phyloP scores from a whole-genome alignment of 352 stramenopile genomes.

The Pythium diclinum region DNA sequence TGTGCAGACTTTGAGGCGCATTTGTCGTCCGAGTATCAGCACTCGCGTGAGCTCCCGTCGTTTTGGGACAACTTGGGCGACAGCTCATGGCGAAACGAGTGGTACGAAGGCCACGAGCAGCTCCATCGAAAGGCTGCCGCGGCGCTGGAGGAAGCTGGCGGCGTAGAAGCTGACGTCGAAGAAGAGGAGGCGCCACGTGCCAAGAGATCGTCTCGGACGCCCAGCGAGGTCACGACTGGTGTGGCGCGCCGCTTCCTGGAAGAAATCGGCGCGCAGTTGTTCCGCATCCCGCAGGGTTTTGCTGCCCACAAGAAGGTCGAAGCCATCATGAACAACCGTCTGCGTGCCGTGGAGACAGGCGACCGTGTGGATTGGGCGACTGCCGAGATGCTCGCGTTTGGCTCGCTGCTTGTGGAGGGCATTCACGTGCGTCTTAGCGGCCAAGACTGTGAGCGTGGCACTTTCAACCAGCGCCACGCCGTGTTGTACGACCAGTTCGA shows the following conservation, averaged over 20 bases:
- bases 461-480: constrained; percentile 88
- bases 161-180: neutral
- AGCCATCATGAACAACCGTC: constrained; percentile 83
- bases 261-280: constrained; percentile 70
- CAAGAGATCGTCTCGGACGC: neutral
- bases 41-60: constrained; percentile 63
- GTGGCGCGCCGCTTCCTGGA: constrained; percentile 74
- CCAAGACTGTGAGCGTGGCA: constrained; percentile 88
- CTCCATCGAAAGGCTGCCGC: neutral
- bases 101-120: constrained; percentile 25
- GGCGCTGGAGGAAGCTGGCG: neutral
- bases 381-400: constrained; percentile 86
- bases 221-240: constrained; percentile 38
- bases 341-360: constrained; percentile 75
- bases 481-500: constrained; percentile 88
- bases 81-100: constrained; percentile 42
- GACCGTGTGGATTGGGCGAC: constrained; percentile 87
- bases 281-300: constrained; percentile 80
- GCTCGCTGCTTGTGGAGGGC: constrained; percentile 80
- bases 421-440: constrained; percentile 81
- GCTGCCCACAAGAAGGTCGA: constrained; percentile 83
- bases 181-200: neutral
- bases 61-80: constrained; percentile 76
- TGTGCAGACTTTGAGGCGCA: constrained; percentile 63
- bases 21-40: constrained; percentile 64